phyloP scores from a whole-genome alignment of 768 basidiomycete species.

The Mycena capillaripes region DNA sequence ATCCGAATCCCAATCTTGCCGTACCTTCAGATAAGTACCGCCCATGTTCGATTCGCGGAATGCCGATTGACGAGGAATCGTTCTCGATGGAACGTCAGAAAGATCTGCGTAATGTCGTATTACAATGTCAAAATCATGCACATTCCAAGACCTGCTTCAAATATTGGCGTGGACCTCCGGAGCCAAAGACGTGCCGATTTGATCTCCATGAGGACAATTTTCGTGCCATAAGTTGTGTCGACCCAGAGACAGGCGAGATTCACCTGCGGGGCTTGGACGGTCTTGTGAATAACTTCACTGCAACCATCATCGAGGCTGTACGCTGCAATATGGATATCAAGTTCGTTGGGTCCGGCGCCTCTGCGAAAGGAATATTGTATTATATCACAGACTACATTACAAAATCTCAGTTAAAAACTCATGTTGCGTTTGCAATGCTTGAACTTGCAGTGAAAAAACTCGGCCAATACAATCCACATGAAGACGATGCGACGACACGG shows the following conservation, averaged over 20 bases:
- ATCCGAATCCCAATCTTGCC: neutral
- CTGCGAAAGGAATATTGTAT: slow-evolving; percentile 48
- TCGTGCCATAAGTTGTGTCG: slow-evolving; percentile 17
- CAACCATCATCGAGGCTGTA: slow-evolving; percentile 28
- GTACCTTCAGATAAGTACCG: neutral
- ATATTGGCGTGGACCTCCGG: slow-evolving; percentile 32
- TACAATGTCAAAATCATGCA: slow-evolving; percentile 39
- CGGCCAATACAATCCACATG: slow-evolving; percentile 17
- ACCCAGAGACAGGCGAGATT: slow-evolving; percentile 40
- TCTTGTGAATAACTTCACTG: slow-evolving; percentile 23
- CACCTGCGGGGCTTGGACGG: slow-evolving; percentile 42
- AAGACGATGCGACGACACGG: neutral
- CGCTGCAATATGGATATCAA: neutral
- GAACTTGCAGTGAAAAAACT: slow-evolving; percentile 36
- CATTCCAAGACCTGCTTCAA: slow-evolving; percentile 46
- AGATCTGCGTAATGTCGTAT: slow-evolving; percentile 31
- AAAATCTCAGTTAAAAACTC: slow-evolving; percentile 41
- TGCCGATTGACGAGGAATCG: neutral
- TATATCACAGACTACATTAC: slow-evolving; percentile 56
- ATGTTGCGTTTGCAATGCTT: slow-evolving; percentile 37
- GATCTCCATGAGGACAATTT: slow-evolving; percentile 39
- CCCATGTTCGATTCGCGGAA: slow-evolving; percentile 25
- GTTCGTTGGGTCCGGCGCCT: slow-evolving; percentile 40
- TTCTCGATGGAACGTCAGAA: neutral
- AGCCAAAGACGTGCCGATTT: slow-evolving; percentile 39